phyloP scores from a whole-genome alignment of 495 filamentous ascomycete genomes.

The Immersiella caudata region DNA sequence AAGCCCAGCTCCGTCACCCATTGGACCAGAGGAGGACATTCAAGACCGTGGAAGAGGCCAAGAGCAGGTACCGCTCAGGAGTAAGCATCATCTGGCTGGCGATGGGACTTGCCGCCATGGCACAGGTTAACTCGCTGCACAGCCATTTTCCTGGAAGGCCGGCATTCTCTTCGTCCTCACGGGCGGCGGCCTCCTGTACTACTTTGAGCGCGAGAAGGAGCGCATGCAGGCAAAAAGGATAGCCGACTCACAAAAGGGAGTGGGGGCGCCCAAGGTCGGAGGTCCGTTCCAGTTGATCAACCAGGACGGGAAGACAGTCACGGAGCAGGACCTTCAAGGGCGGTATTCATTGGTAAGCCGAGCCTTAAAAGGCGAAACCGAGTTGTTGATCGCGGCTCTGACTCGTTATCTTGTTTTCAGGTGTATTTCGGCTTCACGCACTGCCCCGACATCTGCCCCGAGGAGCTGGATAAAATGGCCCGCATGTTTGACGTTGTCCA shows the following conservation, averaged over 20 bases:
- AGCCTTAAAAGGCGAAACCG: not conserved
- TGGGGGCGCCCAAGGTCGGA: constrained; percentile 90
- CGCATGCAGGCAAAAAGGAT: constrained; percentile 83
- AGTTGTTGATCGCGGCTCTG: not conserved
- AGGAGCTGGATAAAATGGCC: constrained; percentile 99
- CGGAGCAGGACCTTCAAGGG: constrained; percentile 78
- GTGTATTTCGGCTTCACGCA: constrained; percentile 98
- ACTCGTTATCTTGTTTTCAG: constrained; percentile 33
- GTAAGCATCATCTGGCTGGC: constrained; percentile 33
- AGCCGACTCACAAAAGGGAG: constrained; percentile 88
- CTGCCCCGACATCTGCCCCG: constrained; percentile 98
- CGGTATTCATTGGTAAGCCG: constrained; percentile 70
- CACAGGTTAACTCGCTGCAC: constrained; percentile 19
- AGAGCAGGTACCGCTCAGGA: constrained; percentile 55
- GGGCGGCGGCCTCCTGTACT: constrained; percentile 75
- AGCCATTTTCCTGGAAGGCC: constrained; percentile 91
- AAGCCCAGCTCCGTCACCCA: constrained; percentile 35
- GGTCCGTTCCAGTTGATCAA: constrained; percentile 82
- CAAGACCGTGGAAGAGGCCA: constrained; percentile 60
- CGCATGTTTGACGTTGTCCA: constrained; percentile 83
- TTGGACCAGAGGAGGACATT: constrained; percentile 39
- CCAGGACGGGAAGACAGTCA: constrained; percentile 75
- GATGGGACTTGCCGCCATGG: not conserved
- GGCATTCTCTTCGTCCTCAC: constrained; percentile 82
- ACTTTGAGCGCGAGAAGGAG: constrained; percentile 89